A percentile compares a stretch with the other conserved stretches of the same genome.
phyloP scores from a whole-genome alignment of 2,329 filamentous ascomycete species.

The Botrytis elliptica region DNA sequence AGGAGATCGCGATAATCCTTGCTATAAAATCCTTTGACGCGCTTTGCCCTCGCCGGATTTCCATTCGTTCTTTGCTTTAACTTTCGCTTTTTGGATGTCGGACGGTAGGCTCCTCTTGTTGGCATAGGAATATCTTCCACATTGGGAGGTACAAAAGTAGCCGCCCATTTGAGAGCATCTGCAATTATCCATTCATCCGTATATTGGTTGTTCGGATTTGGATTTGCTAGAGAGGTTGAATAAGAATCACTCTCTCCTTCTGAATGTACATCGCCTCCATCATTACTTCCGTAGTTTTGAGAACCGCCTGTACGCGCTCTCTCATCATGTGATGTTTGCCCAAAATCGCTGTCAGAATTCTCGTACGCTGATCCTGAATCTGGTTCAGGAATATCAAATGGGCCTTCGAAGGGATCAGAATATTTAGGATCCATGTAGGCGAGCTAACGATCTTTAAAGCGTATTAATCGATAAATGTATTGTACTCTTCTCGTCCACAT shows the following conservation, averaged over 20 bases:
- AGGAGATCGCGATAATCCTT: constrained; percentile 51
- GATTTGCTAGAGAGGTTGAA: background rate
- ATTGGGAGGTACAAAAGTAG: constrained; percentile 32
- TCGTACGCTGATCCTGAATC: constrained; percentile 37
- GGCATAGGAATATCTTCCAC: constrained; percentile 32
- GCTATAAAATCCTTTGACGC: constrained; percentile 45
- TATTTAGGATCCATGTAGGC: constrained; percentile 28
- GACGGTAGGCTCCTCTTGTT: constrained; percentile 15
- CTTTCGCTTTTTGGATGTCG: constrained; percentile 30
- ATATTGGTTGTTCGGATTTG: constrained; percentile 9
- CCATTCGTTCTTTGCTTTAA: constrained; percentile 9
- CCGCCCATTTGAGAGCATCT: constrained; percentile 33
- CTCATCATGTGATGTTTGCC: constrained; percentile 23
- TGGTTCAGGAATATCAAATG: constrained; percentile 24
- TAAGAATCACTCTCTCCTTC: constrained; percentile 14
- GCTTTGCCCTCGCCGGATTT: constrained; percentile 32
- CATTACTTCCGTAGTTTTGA: background rate
- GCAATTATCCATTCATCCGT: constrained; percentile 24
- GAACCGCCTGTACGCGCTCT: background rate
- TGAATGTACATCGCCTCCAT: background rate
- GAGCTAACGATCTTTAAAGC: constrained; percentile 26
- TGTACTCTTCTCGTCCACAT: constrained; percentile 26
- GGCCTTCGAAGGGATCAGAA: constrained; percentile 18
- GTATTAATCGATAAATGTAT: constrained; percentile 22
- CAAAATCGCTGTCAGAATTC: constrained; percentile 26